Percentiles rank a stretch among this genome's conserved stretches.
phyloP scores from a whole-genome alignment of 129 eudicot genomes.

The Chrysanthemum makinoi region DNA sequence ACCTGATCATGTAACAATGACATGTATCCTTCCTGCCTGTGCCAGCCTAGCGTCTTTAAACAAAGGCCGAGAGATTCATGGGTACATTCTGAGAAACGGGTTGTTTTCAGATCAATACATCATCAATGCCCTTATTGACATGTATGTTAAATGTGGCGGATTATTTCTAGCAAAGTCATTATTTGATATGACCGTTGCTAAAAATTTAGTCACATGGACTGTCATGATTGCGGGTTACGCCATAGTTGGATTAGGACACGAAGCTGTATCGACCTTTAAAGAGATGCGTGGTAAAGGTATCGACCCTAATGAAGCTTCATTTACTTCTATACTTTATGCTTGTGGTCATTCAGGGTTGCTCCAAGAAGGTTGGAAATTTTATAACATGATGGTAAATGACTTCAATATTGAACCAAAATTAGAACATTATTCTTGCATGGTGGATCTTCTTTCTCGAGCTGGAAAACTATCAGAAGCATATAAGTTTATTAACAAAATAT shows the following conservation, averaged over 20 bases:
- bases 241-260: slow-evolving; percentile 58
- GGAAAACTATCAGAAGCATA: slow-evolving; percentile 56
- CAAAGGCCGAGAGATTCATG: slow-evolving; percentile 60
- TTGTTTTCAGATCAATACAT: slow-evolving; percentile 39
- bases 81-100: slow-evolving; percentile 45
- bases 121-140: slow-evolving; percentile 61
- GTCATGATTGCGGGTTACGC: slow-evolving; percentile 62
- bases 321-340: slow-evolving; percentile 46
- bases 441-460: slow-evolving; percentile 53
- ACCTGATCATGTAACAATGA: slow-evolving; percentile 54
- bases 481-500: slow-evolving; percentile 42
- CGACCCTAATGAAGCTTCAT: slow-evolving; percentile 46
- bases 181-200: slow-evolving; percentile 38
- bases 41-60: slow-evolving; percentile 60
- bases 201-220: slow-evolving; percentile 58
- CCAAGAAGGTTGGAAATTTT: slow-evolving; percentile 58
- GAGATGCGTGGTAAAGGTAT: slow-evolving; percentile 46
- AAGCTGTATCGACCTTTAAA: slow-evolving; percentile 46
- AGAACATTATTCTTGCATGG: slow-evolving; percentile 73
- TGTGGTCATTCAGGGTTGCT: slow-evolving; percentile 70
- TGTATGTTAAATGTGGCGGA: slow-evolving; percentile 62
- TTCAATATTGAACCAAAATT: slow-evolving; percentile 48
- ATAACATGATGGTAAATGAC: slow-evolving; percentile 46
- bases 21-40: slow-evolving; percentile 63
- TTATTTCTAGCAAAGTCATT: slow-evolving; percentile 40